phyloP scores from a whole-genome alignment of 371 early-diverging fungal genomes.

The Circinella umbellata region DNA sequence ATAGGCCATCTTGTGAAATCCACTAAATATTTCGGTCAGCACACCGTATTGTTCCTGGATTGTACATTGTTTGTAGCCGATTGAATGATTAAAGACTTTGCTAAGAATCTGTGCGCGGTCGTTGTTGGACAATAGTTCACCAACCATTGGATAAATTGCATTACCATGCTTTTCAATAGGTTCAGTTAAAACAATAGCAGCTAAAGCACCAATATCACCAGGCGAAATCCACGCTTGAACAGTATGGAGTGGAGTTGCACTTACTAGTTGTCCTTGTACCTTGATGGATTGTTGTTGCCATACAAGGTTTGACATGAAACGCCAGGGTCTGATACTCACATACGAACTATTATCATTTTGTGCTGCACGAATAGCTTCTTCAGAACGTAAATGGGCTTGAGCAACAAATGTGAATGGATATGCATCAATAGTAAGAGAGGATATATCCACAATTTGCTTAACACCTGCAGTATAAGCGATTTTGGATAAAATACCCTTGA shows the following conservation, averaged over 20 bases:
- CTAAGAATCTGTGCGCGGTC: slow-evolving; percentile 20
- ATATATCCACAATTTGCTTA: slow-evolving; percentile 23
- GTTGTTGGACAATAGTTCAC: slow-evolving; percentile 6
- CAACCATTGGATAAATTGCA: slow-evolving; percentile 19
- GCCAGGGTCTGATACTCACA: slow-evolving; percentile 38
- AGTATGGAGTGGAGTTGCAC: slow-evolving; percentile 2
- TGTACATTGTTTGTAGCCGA: slow-evolving; percentile 13
- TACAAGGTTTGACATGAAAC: slow-evolving; percentile 36
- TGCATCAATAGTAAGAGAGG: slow-evolving; percentile 10
- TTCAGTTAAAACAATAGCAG: slow-evolving; percentile 17
- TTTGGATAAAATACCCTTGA: slow-evolving; percentile 1
- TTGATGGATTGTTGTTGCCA: neutral
- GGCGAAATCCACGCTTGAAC: slow-evolving; percentile 22
- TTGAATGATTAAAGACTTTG: slow-evolving; percentile 5
- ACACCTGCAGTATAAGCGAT: slow-evolving; percentile 25
- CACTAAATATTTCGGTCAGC: neutral
- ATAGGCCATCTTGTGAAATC: slow-evolving; percentile 7
- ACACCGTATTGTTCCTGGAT: slow-evolving; percentile 13
- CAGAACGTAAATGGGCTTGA: neutral
- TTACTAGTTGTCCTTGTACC: slow-evolving; percentile 4
- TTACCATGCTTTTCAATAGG: slow-evolving; percentile 26
- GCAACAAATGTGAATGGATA: neutral
- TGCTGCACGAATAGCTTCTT: neutral
- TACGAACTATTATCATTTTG: neutral
- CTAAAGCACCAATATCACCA: slow-evolving; percentile 22